Conservation (phyloP, 2,329 filamentous ascomycete genomes). For the Ophiostoma quercus region DNA sequence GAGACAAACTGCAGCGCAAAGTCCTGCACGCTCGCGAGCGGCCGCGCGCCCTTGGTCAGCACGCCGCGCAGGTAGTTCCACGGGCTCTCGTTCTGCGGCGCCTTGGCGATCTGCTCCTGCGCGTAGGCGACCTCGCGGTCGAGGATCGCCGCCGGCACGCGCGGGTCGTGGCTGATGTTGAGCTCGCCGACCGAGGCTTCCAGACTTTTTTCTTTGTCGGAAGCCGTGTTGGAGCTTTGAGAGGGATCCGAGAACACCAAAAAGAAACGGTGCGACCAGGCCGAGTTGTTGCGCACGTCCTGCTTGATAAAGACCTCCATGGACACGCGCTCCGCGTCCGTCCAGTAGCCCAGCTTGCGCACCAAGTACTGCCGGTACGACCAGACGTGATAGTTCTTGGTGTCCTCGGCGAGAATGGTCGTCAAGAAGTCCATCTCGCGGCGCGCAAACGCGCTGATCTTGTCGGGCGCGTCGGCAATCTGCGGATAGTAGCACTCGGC, state of each 20-base stretch:
- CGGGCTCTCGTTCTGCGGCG: constrained; percentile 88
- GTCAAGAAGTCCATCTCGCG: constrained; percentile 72
- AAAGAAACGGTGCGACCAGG: constrained; percentile 96
- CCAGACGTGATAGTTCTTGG: constrained; percentile 99
- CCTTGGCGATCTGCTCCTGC: constrained; percentile 65
- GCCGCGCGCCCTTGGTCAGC: constrained; percentile 58
- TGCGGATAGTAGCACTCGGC: constrained; percentile 54
- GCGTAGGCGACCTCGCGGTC: constrained; percentile 72
- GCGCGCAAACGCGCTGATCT: constrained; percentile 53
- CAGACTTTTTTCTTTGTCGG: neutral
- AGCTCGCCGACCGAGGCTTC: constrained; percentile 34
- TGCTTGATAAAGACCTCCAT: constrained; percentile 67
- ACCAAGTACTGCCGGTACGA: constrained; percentile 76
- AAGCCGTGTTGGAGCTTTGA: constrained; percentile 38
- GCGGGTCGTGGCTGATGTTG: constrained; percentile 49
- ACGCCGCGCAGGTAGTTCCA: constrained; percentile 90
- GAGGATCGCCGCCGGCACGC: constrained; percentile 58
- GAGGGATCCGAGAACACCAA: constrained; percentile 68
- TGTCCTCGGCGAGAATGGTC: constrained; percentile 75
- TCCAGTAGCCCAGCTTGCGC: constrained; percentile 61
- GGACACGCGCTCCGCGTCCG: constrained; percentile 59
- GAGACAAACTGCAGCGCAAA: constrained; percentile 50
- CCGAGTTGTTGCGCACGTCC: constrained; percentile 92
- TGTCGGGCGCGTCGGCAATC: constrained; percentile 55
- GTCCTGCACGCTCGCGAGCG: constrained; percentile 41